Evolutionary conservation across 257 asterid species (phyloP), one percentile per base, ranked within the genome.

Genomic region (Schizonepeta tenuifolia): DNA sequence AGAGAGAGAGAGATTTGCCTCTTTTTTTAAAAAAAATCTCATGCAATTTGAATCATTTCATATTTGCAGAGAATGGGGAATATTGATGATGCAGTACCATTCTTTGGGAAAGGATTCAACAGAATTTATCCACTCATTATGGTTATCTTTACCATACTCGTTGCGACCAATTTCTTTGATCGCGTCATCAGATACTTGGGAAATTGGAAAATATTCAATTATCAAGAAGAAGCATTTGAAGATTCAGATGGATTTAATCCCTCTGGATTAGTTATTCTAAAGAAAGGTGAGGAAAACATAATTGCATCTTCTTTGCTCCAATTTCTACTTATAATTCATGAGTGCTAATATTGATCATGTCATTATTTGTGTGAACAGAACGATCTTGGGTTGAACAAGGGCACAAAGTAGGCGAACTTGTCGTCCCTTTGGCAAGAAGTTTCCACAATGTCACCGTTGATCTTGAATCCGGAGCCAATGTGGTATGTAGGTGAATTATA

Each of bases 71-170:
- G 88, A 72, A 90, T 90, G 97, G 96, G 97, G 74, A 90, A 90
- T 85, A 88, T 90, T 69, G 97, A 90, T 26, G 89, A 84, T 50
- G 96, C 91, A 58, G 96, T 88, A 63, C 97, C 97, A 46, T 90
- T 90, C 86, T 90, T 90, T 69, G 97, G 96, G 59, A 86, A 82
- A 67, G 88, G 88, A 40, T 90, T 90, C 84, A 90, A 90, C 72
- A 90, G 81, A 80, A 84, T 90, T 14, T 90, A 87, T 81, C 96
- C 96, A 41, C 88, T 90, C 68, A 86, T 82, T 70, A 88, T 90
- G 97, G 97, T 88, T 38, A 65, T 90, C 59, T 90, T 88, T 57
- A 88, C 95, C 67, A 69, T 88, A 72, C 73, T 88, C 69, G 73
- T 90, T 46, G 96, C 86, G 5, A 78, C 85, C 86, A 88, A 88